phyloP scores from a whole-genome alignment of 495 filamentous ascomycete genomes.

The Penicillium cosmopolitanum region DNA sequence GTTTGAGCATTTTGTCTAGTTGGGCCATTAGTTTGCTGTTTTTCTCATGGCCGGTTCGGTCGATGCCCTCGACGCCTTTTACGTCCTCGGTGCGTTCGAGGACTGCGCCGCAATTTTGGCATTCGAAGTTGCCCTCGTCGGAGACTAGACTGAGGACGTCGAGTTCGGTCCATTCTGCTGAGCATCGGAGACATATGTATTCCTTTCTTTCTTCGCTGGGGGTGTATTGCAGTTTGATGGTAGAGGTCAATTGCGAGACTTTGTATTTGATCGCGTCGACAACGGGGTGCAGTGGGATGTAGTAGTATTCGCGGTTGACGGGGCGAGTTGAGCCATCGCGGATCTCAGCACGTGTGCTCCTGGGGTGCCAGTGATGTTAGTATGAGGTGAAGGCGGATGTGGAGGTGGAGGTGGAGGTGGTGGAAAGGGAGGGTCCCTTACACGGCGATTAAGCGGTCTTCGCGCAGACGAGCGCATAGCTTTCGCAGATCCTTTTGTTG shows the following conservation, averaged over 20 bases:
- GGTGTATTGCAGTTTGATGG: conserved; percentile 78
- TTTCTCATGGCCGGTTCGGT: conserved; percentile 77
- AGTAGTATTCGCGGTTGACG: conserved; percentile 89
- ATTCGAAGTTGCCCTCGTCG: conserved; percentile 69
- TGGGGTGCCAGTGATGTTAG: conserved; percentile 31
- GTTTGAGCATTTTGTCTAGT: conserved; percentile 78
- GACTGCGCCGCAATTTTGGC: conserved; percentile 75
- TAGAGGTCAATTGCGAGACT: conserved; percentile 79
- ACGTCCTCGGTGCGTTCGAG: conserved; percentile 68
- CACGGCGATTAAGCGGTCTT: conserved; percentile 84
- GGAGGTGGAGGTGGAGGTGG: background rate
- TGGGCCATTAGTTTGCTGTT: conserved; percentile 85
- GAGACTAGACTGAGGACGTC: conserved; percentile 75
- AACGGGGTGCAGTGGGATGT: conserved; percentile 89
- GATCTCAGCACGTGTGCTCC: conserved; percentile 77
- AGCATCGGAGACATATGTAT: conserved; percentile 81
- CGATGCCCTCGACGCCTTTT: conserved; percentile 58
- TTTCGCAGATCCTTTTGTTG: conserved; percentile 89
- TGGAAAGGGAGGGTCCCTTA: conserved; percentile 40
- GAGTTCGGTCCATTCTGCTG: conserved; percentile 79
- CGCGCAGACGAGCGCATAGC: conserved; percentile 77
- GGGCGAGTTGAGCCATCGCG: conserved; percentile 80
- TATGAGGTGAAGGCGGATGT: background rate
- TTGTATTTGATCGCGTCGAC: conserved; percentile 97
- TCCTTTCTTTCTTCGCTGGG: conserved; percentile 87